phyloP scores from a whole-genome alignment of 177 flowering plant genomes.

The Vitis hybrid region DNA sequence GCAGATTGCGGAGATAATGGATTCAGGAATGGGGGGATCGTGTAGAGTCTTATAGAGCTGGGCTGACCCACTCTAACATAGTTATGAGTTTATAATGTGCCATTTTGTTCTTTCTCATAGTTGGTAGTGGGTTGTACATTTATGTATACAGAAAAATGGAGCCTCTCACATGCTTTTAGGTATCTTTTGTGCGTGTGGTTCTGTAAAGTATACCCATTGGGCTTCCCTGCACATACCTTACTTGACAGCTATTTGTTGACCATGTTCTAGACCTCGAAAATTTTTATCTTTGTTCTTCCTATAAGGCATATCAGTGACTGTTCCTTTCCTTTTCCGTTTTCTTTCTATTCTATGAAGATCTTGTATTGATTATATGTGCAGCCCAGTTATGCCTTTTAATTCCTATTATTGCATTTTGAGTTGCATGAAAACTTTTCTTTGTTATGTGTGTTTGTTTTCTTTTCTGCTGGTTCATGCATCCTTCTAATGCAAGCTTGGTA shows the following conservation, averaged over 20 bases:
- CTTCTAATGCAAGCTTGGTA: no score
- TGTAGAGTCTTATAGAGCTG: slow-evolving; percentile 33
- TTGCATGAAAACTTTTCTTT: no score
- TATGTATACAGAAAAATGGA: slow-evolving; percentile 46
- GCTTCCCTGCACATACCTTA: slow-evolving; percentile 44
- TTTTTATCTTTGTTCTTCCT: slow-evolving; percentile 12
- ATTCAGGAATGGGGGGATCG: slow-evolving; percentile 74
- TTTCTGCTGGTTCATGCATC: no score
- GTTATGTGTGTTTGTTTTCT: no score
- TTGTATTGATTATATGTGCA: slow-evolving; percentile 3
- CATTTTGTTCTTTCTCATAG: slow-evolving; percentile 18
- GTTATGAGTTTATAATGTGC: slow-evolving; percentile 22
- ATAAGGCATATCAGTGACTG: slow-evolving; percentile 4
- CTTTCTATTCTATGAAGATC: neutral
- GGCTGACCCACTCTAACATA: slow-evolving; percentile 37
- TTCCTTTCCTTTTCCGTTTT: neutral
- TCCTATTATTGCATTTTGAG: no score
- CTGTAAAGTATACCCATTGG: slow-evolving; percentile 43
- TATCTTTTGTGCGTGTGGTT: slow-evolving; percentile 24
- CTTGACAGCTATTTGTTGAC: slow-evolving; percentile 26
- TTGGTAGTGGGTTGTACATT: slow-evolving; percentile 60
- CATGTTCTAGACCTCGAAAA: slow-evolving; percentile 12
- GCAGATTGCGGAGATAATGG: slow-evolving; percentile 78
- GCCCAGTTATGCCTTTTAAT: neutral
- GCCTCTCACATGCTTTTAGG: slow-evolving; percentile 36